Conservation (phyloP, 2,329 filamentous ascomycete genomes). For the Alternaria tenuissima region DNA sequence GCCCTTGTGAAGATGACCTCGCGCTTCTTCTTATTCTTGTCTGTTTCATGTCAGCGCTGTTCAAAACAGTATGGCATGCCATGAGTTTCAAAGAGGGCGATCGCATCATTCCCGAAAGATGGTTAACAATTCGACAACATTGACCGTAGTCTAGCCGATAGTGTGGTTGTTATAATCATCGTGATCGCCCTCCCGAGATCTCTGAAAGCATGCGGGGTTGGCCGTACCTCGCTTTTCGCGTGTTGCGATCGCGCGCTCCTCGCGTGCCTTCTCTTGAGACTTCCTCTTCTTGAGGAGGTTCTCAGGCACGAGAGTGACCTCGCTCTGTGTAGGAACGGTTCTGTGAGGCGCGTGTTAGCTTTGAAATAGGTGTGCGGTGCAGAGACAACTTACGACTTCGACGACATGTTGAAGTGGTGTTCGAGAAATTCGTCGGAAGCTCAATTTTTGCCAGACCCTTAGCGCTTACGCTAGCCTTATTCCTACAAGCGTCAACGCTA, state of each 20-base stretch:
- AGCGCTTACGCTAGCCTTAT: conserved; percentile 17
- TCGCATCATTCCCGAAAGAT: conserved; percentile 98
- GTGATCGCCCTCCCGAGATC: conserved; percentile 40
- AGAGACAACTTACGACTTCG: conserved; percentile 66
- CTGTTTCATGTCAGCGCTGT: conserved; percentile 49
- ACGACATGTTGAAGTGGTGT: conserved; percentile 50
- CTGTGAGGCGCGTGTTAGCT: conserved; percentile 58
- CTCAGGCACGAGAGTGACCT: conserved; percentile 92
- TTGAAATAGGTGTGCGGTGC: conserved; percentile 59
- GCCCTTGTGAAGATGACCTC: conserved; percentile 99
- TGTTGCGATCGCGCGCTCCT: conserved; percentile 79
- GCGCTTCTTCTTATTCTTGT: conserved; percentile 99
- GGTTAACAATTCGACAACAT: conserved; percentile 99
- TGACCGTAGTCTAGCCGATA: conserved; percentile 92
- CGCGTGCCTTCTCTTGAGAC: conserved; percentile 98
- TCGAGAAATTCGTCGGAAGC: conserved; percentile 57
- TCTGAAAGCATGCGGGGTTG: conserved; percentile 20
- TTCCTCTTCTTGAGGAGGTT: conserved; percentile 99
- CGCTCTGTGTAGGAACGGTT: conserved; percentile 90
- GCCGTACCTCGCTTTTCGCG: conserved; percentile 91
- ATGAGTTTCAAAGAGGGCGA: conserved; percentile 36
- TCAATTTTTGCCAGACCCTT: conserved; percentile 23
- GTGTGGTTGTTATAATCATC: conserved; percentile 89
- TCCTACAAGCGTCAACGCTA: conserved; percentile 3
- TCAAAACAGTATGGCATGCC: conserved; percentile 18